Evolutionary conservation across 345 rosid species (phyloP).

Genomic region (Eucalyptus marginata): DNA sequence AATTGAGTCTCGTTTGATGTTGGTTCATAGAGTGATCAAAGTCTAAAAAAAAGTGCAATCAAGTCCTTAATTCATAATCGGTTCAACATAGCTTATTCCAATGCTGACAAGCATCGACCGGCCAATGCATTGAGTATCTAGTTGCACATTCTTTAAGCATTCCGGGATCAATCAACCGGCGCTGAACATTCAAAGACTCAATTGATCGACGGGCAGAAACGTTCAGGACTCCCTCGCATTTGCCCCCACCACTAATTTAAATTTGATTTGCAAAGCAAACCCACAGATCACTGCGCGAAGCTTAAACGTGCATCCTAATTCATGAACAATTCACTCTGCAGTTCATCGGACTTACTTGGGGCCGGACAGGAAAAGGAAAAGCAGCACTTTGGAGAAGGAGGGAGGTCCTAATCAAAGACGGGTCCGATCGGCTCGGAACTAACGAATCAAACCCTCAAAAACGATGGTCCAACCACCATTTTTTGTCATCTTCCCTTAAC

Average conservation of each 20-base stretch:
- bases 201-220: background rate
- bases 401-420: background rate
- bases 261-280: background rate
- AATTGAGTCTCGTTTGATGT: background rate
- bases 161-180: background rate
- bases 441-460: background rate
- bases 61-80: background rate
- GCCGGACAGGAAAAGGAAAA: constrained; percentile 9
- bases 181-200: background rate
- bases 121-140: background rate
- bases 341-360: background rate
- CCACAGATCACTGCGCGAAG: background rate
- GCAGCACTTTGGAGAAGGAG: background rate
- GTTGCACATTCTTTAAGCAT: background rate
- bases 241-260: background rate
- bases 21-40: background rate
- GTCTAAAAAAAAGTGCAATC: background rate
- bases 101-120: background rate
- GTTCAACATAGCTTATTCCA: background rate
- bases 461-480: background rate
- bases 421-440: background rate
- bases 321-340: background rate
- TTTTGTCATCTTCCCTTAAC: background rate
- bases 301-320: background rate
- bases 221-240: background rate